A percentile compares a stretch with the other conserved stretches of the same genome.
These are phyloP conservation scores for Rhytidhysteron rufulum DNA, from an alignment of 2,329 filamentous ascomycete species.

Conservation along the genomic window DNA sequence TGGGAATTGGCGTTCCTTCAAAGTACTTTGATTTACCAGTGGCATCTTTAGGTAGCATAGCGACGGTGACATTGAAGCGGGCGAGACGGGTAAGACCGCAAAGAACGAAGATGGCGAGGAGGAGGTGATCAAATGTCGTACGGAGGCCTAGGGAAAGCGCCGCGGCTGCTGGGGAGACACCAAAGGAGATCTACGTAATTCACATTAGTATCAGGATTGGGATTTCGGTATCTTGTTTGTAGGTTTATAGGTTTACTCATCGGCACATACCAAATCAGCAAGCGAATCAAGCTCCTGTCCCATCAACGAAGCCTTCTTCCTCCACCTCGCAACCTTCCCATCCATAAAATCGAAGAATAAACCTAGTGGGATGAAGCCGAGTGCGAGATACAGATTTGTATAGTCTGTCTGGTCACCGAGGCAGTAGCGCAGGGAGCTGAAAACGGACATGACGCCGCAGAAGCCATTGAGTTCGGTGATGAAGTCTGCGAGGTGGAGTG, in stretches of 20 bases:
- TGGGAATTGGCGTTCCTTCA: conserved; percentile 94
- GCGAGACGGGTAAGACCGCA: conserved; percentile 90
- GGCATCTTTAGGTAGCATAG: conserved; percentile 84
- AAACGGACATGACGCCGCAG: conserved; percentile 91
- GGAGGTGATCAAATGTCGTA: conserved; percentile 75
- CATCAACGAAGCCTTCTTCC: conserved; percentile 96
- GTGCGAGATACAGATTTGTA: conserved; percentile 74
- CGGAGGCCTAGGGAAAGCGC: conserved; percentile 88
- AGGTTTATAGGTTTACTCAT: too few relatives aligned
- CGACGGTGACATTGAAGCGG: conserved; percentile 95
- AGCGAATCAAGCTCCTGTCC: conserved; percentile 95
- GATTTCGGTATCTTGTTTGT: too few relatives aligned
- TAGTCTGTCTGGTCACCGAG: conserved; percentile 63
- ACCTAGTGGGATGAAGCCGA: conserved; percentile 77
- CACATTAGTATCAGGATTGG: too few relatives aligned
- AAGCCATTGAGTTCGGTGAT: conserved; percentile 82
- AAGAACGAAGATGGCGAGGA: conserved; percentile 85
- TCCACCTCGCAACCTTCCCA: conserved; percentile 92
- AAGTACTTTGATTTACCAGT: conserved; percentile 92
- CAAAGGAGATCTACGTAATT: conserved; percentile 82
- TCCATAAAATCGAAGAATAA: conserved; percentile 99
- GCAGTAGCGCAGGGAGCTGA: conserved; percentile 92
- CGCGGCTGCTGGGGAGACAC: conserved; percentile 79
- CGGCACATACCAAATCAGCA: conserved; percentile 73
- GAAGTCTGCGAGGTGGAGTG: conserved; percentile 74